These are phyloP conservation scores for Salvia rosmarinus DNA, from an alignment of 257 asterid genomes.

Conservation along the genomic window DNA sequence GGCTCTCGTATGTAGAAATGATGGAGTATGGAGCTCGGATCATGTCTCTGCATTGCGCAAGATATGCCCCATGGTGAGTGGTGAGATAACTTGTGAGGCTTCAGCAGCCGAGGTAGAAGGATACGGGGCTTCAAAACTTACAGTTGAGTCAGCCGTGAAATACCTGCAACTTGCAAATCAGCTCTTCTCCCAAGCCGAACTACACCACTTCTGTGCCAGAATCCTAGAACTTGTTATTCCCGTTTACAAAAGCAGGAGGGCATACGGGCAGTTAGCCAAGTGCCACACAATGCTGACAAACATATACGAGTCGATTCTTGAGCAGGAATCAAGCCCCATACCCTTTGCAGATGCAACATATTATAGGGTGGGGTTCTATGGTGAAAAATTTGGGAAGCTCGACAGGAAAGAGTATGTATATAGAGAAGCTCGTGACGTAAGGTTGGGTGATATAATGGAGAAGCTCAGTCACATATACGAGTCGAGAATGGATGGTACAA, in stretches of 20 bases:
- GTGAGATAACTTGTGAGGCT: slow-evolving; percentile 77
- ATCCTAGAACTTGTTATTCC: slow-evolving; percentile 96
- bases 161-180: slow-evolving; percentile 95
- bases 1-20: slow-evolving; percentile 96
- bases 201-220: slow-evolving; percentile 98
- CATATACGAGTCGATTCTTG: slow-evolving; percentile 93
- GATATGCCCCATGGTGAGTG: slow-evolving; percentile 95
- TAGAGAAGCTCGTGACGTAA: slow-evolving; percentile 95
- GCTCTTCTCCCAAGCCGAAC: slow-evolving; percentile 99
- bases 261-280: slow-evolving; percentile 93
- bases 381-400: slow-evolving; percentile 86
- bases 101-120: slow-evolving; percentile 99
- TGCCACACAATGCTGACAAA: slow-evolving; percentile 94
- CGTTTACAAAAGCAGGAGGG: slow-evolving; percentile 85
- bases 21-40: slow-evolving; percentile 96
- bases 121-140: slow-evolving; percentile 94
- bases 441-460: slow-evolving; percentile 98
- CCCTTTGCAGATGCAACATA: slow-evolving; percentile 99
- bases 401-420: slow-evolving; percentile 85
- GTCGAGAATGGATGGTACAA: slow-evolving; percentile 85
- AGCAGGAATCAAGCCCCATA: slow-evolving; percentile 97
- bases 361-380: slow-evolving; percentile 95
- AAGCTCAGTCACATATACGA: slow-evolving; percentile 98
- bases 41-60: slow-evolving; percentile 84
- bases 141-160: slow-evolving; percentile 97